Percentiles rank a stretch among this genome's conserved stretches.
These are phyloP conservation scores for Clathrus columnatus DNA, from an alignment of 768 basidiomycete genomes.

Conservation along the genomic window DNA sequence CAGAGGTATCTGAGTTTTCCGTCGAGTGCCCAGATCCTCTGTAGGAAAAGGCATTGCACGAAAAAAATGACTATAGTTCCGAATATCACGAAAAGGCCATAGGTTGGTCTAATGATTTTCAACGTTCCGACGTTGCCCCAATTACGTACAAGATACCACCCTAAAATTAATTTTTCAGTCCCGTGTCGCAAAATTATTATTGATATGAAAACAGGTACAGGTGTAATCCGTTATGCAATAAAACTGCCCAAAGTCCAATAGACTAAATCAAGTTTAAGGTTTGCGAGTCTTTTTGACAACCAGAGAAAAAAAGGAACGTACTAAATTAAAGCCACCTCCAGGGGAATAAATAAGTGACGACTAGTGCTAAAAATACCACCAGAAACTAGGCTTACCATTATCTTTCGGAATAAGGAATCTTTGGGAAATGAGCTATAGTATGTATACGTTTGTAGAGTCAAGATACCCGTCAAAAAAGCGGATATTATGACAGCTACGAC, in stretches of 20 bases:
- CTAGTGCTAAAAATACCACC: neutral
- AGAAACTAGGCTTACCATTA: neutral
- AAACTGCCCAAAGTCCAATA: neutral
- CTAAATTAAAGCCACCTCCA: neutral
- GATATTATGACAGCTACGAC: neutral
- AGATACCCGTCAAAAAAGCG: neutral
- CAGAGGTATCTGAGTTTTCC: neutral
- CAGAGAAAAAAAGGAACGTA: neutral
- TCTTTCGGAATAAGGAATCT: neutral
- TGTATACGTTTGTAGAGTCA: neutral
- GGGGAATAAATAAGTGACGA: neutral
- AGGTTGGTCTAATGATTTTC: neutral
- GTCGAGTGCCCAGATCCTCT: neutral
- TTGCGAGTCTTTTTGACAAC: no score
- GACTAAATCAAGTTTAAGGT: neutral
- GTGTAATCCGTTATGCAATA: neutral
- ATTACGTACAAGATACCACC: neutral
- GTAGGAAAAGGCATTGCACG: neutral
- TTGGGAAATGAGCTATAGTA: neutral
- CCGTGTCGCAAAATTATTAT: neutral
- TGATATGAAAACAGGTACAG: neutral
- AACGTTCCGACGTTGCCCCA: neutral
- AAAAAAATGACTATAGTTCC: neutral
- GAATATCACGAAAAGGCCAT: neutral
- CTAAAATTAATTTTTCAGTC: neutral